These are phyloP conservation scores for Sequoiadendron giganteum DNA, from an alignment of 75 land plant species.

Conservation along the genomic window DNA sequence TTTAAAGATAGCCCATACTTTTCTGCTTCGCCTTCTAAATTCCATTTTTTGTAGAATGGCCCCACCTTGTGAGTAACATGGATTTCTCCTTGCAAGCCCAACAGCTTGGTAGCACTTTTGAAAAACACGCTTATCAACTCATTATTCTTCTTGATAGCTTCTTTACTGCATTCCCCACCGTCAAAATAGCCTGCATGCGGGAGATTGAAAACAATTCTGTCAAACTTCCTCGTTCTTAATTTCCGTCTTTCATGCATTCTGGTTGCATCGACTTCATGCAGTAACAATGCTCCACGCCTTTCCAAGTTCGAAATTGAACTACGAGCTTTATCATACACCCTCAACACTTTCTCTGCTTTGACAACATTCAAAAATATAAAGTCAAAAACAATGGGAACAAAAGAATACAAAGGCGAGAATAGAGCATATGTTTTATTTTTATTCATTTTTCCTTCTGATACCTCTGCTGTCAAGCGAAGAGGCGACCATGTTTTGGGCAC, in stretches of 20 bases:
- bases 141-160: slow-evolving; percentile 14
- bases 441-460: background rate
- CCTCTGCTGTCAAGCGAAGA: slow-evolving; percentile 20
- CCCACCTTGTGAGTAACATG: slow-evolving; percentile 37
- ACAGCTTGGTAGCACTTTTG: slow-evolving; percentile 22
- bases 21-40: slow-evolving; percentile 27
- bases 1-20: slow-evolving; percentile 28
- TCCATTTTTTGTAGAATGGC: slow-evolving; percentile 36
- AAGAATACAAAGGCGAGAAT: too few relatives aligned
- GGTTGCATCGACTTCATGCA: slow-evolving; percentile 10
- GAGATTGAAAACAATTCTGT: slow-evolving; percentile 9
- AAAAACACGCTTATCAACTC: slow-evolving; percentile 28
- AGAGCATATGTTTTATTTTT: too few relatives aligned
- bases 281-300: slow-evolving; percentile 7
- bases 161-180: background rate
- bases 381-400: too few relatives aligned
- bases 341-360: background rate
- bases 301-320: slow-evolving; percentile 7
- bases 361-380: too few relatives aligned
- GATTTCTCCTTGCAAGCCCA: slow-evolving; percentile 25
- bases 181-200: slow-evolving; percentile 14
- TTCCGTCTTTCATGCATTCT: background rate
- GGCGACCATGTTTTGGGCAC: slow-evolving; percentile 16
- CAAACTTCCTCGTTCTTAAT: background rate
- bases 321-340: background rate